Conservation (phyloP, 2,329 filamentous ascomycete species). For the Gaeumannomyces sp. region DNA sequence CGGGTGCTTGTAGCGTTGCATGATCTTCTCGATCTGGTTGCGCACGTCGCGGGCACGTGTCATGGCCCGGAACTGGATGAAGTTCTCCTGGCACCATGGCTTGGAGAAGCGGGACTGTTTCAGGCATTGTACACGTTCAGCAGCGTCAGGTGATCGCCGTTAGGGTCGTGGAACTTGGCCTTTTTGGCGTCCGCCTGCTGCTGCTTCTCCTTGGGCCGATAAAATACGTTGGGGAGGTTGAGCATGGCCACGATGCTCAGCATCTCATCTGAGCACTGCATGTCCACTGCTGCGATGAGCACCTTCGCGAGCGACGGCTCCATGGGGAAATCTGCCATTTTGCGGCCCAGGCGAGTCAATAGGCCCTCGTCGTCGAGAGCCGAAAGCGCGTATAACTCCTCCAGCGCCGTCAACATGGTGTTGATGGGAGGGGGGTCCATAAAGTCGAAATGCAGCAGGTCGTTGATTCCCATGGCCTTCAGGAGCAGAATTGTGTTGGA, state of each 20-base stretch:
- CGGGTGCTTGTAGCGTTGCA: slow-evolving; percentile 81
- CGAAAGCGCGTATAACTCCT: slow-evolving; percentile 87
- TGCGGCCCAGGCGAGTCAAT: slow-evolving; percentile 81
- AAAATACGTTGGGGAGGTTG: slow-evolving; percentile 79
- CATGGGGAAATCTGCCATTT: slow-evolving; percentile 99
- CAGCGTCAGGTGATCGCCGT: slow-evolving; percentile 88
- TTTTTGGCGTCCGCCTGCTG: slow-evolving; percentile 96
- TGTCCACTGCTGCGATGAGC: slow-evolving; percentile 71
- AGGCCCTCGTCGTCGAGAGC: slow-evolving; percentile 94
- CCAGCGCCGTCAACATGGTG: slow-evolving; percentile 92
- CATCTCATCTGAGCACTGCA: slow-evolving; percentile 88
- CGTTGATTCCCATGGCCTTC: slow-evolving; percentile 99
- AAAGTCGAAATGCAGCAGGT: slow-evolving; percentile 94
- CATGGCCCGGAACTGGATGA: slow-evolving; percentile 88
- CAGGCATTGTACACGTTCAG: slow-evolving; percentile 98
- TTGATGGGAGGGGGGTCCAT: slow-evolving; percentile 98
- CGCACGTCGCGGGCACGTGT: slow-evolving; percentile 85
- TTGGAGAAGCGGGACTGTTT: slow-evolving; percentile 75
- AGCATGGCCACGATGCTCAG: slow-evolving; percentile 94
- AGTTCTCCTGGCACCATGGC: slow-evolving; percentile 97
- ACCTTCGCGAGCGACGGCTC: slow-evolving; percentile 88
- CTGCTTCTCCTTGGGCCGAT: slow-evolving; percentile 96
- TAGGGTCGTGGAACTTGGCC: slow-evolving; percentile 91
- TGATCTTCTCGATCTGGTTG: slow-evolving; percentile 86
- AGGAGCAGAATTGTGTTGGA: slow-evolving; percentile 93